A percentile compares a stretch with the other conserved stretches of the same genome.
phyloP scores from a whole-genome alignment of 148 eudicot species.

The Heliosperma pusillum region DNA sequence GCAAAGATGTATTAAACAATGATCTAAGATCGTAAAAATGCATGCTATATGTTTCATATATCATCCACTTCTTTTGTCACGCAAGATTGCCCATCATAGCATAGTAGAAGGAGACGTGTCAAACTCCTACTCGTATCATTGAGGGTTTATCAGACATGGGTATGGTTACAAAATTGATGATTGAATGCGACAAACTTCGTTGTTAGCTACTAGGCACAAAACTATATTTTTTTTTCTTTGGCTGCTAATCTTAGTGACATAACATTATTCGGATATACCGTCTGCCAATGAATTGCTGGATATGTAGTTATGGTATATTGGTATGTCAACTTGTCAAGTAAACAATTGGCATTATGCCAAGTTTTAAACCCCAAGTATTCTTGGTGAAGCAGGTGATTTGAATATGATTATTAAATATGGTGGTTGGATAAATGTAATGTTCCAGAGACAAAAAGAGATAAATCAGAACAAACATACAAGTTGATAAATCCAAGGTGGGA shows the following conservation, averaged over 20 bases:
- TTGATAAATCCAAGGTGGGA: conserved; percentile 11
- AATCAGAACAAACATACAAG: conserved; percentile 5
- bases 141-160: not conserved
- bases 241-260: not conserved
- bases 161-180: not conserved
- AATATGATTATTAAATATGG: conserved; percentile 6
- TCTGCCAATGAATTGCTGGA: not conserved
- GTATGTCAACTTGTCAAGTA: not conserved
- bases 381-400: conserved; percentile 7
- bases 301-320: not conserved
- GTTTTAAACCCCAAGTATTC: not conserved
- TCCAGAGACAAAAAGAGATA: not conserved
- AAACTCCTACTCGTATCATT: too few species aligned
- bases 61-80: too few species aligned
- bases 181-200: not conserved
- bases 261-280: not conserved
- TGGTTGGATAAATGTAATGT: conserved; percentile 3
- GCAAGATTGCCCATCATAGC: too few species aligned
- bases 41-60: too few species aligned
- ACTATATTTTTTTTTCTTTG: not conserved
- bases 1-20: too few species aligned
- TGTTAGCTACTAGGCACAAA: not conserved
- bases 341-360: not conserved
- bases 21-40: too few species aligned
- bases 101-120: too few species aligned